Base-by-base conservation (phyloP, 2,329 filamentous ascomycete genomes). In the Pyrenophora seminiperda region DNA sequence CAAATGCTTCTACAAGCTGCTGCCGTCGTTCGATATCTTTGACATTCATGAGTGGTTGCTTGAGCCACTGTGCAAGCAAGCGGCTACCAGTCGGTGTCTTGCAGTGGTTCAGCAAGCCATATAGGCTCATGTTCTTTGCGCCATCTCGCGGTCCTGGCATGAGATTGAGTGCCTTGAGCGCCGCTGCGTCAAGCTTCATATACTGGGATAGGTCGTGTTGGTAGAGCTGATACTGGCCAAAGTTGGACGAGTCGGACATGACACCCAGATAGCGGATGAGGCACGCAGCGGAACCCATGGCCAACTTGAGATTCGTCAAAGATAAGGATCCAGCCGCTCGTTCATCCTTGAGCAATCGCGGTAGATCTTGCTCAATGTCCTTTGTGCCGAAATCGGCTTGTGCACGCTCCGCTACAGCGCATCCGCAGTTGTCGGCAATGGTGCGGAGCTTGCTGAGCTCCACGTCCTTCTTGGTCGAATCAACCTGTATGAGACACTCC, bases 131-230 rank as follows among this genome's bases (percentile, higher is more conserved):
- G 1, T 85, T 95, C 77, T 97, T 97, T n/a, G 91, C 84, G 2
- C 94, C 94, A 67, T 99, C 94, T 58, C 91, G 86, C 0, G 90
- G 90, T 4, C 94, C 93, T 4, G 94, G 95, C 92, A 99, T 97
- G 30, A 99, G 82, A 65, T 99, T 99, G 45, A 99, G 81, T 0
- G 94, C 94, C 66, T 95, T 93, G 34, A 99, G 78, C 0, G 94
- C 94, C 1, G 94, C 91, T 0, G 95, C 91, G 73, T 99, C 94
- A 4, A 99, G 81, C 75, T 97, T 99, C 94, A 99, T 99, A 72
- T 91, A 99, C 66, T 99, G 92, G 2, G 92, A 88, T 36, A 99
- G 77, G 68, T 99, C 94, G 73, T 99, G 94, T 74, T 99, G 94
- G 68, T 97, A 99, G 13, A 99, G 83, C 72, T 93, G 90, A 68